These are phyloP conservation scores for Nicotiana otophora DNA, from an alignment of 257 asterid species.

Conservation along the genomic window DNA sequence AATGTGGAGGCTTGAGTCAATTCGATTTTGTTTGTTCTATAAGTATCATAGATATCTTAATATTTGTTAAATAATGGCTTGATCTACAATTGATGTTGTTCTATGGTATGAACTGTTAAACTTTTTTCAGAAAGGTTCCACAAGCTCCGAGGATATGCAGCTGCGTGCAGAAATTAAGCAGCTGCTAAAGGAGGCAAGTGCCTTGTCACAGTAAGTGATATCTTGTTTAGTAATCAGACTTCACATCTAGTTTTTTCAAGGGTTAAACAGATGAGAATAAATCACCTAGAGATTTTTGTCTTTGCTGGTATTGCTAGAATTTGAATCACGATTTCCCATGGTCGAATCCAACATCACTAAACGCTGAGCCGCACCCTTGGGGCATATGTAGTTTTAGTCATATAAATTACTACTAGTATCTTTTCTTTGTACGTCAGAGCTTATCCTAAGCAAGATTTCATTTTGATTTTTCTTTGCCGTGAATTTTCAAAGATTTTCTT, in stretches of 20 bases:
- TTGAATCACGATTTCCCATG: background rate
- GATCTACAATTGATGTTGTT: background rate
- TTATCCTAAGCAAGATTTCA: background rate
- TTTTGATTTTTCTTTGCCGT: background rate
- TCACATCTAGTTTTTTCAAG: background rate
- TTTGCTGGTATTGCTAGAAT: background rate
- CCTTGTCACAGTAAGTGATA: constrained; percentile 62
- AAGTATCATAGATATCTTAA: background rate
- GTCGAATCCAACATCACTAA: background rate
- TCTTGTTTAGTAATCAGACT: background rate
- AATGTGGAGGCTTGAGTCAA: background rate
- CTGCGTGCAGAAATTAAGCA: constrained; percentile 63
- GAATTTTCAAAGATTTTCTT: background rate
- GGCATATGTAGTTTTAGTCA: background rate
- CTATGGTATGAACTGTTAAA: background rate
- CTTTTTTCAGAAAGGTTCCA: constrained; percentile 43
- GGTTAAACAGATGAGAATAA: background rate
- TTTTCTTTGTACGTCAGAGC: background rate
- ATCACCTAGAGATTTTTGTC: background rate
- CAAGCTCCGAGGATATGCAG: constrained; percentile 32
- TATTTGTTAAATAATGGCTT: background rate
- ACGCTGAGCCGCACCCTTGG: background rate
- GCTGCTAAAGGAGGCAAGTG: constrained; percentile 71
- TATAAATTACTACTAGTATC: background rate
- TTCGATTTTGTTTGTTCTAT: background rate